These are phyloP conservation scores for Saccharomyces uvarum DNA, from an alignment of 1,139 yeast species.

Conservation along the genomic window DNA sequence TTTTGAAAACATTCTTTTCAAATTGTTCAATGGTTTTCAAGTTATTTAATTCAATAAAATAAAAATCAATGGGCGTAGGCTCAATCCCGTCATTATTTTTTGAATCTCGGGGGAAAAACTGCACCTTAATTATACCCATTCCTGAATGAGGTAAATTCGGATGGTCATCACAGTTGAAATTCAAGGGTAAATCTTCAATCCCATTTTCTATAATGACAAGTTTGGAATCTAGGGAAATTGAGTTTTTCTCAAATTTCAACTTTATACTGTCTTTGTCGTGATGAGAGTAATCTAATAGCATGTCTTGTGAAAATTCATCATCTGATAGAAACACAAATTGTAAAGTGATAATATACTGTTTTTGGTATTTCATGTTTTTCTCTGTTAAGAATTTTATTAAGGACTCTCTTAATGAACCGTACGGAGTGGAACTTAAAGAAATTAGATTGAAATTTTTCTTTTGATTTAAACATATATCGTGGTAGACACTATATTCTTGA, in stretches of 20 bases:
- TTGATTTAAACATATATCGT: conserved; percentile 24
- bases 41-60: conserved; percentile 24
- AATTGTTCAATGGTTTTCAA: conserved; percentile 12
- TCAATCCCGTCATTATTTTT: conserved; percentile 2
- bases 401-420: conserved; percentile 11
- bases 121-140: conserved; percentile 23
- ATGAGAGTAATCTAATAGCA: conserved; percentile 9
- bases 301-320: conserved; percentile 16
- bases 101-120: conserved; percentile 11
- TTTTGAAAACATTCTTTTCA: conserved; percentile 9
- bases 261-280: conserved; percentile 13
- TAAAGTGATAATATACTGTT: conserved; percentile 10
- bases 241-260: conserved; percentile 19
- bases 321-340: conserved; percentile 23
- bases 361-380: conserved; percentile 7
- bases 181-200: conserved; percentile 7
- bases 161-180: conserved; percentile 4
- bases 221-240: conserved; percentile 19
- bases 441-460: conserved; percentile 21
- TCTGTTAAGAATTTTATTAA: conserved; percentile 13
- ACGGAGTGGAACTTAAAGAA: conserved; percentile 18
- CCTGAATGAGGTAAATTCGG: conserved; percentile 9
- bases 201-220: conserved; percentile 8
- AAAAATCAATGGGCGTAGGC: conserved; percentile 16
- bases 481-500: conserved; percentile 18